Evolutionary conservation across 148 eudicot species (phyloP).

Genomic region (Linanthus parryae): DNA sequence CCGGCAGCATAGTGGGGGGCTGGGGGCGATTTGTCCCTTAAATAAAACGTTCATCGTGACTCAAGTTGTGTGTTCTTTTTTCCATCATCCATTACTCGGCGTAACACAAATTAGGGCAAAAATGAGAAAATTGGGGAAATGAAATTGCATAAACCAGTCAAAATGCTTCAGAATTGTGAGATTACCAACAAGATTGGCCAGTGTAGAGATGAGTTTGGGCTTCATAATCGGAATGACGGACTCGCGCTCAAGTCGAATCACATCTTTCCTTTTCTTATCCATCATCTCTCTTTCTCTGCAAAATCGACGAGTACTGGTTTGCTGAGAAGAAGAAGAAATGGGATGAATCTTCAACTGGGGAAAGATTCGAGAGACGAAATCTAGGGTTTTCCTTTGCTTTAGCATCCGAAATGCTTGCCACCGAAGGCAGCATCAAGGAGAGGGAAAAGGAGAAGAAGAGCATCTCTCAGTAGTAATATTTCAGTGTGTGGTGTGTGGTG

Average conservation of each 20-base stretch:
- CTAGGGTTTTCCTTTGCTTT: conserved; percentile 1
- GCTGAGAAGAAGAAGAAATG: not conserved
- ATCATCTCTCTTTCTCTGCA: conserved; percentile 16
- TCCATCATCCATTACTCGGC: not conserved
- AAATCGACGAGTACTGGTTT: not conserved
- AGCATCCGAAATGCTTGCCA: too few relatives aligned
- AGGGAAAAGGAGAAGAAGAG: not conserved
- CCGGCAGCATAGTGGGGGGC: not conserved
- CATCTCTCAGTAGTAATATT: not conserved
- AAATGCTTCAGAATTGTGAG: too few relatives aligned
- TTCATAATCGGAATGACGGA: conserved; percentile 80
- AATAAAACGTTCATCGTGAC: not conserved
- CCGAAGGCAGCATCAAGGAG: too few relatives aligned
- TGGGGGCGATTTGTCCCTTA: not conserved
- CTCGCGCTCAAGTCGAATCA: conserved; percentile 75
- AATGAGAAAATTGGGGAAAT: not conserved
- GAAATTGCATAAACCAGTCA: not conserved
- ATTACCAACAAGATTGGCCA: conserved; percentile 81
- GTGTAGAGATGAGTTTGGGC: conserved; percentile 62
- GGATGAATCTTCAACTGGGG: not conserved
- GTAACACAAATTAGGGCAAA: not conserved
- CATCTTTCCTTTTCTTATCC: conserved; percentile 36
- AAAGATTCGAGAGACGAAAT: not conserved
- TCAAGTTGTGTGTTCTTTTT: not conserved
- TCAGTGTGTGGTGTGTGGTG: too few relatives aligned